These are phyloP conservation scores for Cicer yamashitae DNA, from an alignment of 306 rosid genomes.

Conservation along the genomic window DNA sequence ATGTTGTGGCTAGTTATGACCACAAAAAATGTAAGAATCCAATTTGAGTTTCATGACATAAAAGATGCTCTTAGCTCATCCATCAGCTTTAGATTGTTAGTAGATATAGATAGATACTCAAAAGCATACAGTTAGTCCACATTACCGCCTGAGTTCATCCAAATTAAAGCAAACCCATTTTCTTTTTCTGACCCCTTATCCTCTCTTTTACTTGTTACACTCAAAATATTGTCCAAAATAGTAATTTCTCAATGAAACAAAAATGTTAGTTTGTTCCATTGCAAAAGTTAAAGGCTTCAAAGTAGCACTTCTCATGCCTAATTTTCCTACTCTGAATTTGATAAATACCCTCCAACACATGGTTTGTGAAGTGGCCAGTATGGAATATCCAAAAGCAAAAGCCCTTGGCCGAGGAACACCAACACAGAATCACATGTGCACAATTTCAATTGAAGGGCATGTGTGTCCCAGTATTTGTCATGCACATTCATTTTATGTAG, in stretches of 20 bases:
- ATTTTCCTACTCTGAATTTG: neutral
- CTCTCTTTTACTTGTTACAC: neutral
- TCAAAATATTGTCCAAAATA: neutral
- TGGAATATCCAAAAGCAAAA: conserved; percentile 33
- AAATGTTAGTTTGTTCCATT: neutral
- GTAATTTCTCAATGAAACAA: neutral
- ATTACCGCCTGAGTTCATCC: conserved; percentile 46
- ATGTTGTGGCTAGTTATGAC: too few species aligned
- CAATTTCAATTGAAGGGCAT: conserved; percentile 26
- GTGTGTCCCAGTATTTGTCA: conserved; percentile 41
- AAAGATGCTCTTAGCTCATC: neutral
- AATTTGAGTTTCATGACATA: too few species aligned
- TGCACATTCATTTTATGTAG: conserved; percentile 39
- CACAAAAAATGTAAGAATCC: too few species aligned
- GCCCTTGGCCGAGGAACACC: neutral
- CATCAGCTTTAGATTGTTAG: conserved; percentile 3
- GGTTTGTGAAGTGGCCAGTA: conserved; percentile 30
- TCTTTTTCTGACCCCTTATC: conserved; percentile 32
- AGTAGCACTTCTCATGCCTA: neutral
- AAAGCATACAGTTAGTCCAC: conserved; percentile 37
- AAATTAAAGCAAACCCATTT: conserved; percentile 46
- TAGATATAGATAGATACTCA: conserved; percentile 9
- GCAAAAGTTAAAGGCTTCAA: neutral
- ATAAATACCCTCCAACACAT: conserved; percentile 2
- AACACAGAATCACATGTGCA: conserved; percentile 33